A percentile compares a stretch with the other conserved stretches of the same genome.
Evolutionary conservation across 768 basidiomycete genomes (phyloP).

Genomic region (Rubroboletus pulcherrimus): DNA sequence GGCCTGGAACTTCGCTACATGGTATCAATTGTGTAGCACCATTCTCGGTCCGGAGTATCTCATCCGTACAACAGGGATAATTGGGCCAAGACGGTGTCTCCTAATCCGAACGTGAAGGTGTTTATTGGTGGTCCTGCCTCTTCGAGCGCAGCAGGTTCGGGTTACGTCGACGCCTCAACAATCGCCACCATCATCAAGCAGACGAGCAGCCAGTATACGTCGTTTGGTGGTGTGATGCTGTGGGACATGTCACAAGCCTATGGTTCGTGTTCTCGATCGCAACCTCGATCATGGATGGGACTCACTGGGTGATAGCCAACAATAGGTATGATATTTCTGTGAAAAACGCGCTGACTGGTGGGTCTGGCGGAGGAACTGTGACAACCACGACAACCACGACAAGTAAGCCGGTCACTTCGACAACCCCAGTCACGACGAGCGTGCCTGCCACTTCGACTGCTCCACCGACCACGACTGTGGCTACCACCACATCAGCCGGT

Average conservation of each 20-base stretch:
- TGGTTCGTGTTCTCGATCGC: conserved; percentile 24
- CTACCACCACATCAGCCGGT: conserved; percentile 8
- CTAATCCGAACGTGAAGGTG: conserved; percentile 45
- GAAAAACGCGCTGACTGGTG: conserved; percentile 52
- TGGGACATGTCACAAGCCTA: conserved; percentile 48
- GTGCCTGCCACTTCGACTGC: conserved; percentile 2
- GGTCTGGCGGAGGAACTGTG: conserved; percentile 24
- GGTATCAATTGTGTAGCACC: conserved; percentile 26
- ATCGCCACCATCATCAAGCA: conserved; percentile 34
- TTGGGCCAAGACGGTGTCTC: conserved; percentile 44
- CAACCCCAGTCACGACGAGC: conserved; percentile 14
- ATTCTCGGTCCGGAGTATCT: not conserved
- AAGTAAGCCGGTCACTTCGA: not conserved
- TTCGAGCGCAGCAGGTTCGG: conserved; percentile 40
- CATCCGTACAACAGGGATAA: conserved; percentile 36
- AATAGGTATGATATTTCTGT: conserved; percentile 56
- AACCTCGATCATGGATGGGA: not conserved
- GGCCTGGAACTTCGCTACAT: conserved; percentile 47
- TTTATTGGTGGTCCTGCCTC: conserved; percentile 49
- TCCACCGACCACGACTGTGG: not conserved
- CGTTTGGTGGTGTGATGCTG: conserved; percentile 44
- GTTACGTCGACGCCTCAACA: conserved; percentile 37
- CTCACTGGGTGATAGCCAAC: conserved; percentile 39
- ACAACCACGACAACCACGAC: not conserved
- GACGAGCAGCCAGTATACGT: conserved; percentile 36